Evolutionary conservation across 2,329 filamentous ascomycete species (phyloP), one percentile per base, ranked within the genome.

Genomic region (Lasiodiplodia sp.): DNA sequence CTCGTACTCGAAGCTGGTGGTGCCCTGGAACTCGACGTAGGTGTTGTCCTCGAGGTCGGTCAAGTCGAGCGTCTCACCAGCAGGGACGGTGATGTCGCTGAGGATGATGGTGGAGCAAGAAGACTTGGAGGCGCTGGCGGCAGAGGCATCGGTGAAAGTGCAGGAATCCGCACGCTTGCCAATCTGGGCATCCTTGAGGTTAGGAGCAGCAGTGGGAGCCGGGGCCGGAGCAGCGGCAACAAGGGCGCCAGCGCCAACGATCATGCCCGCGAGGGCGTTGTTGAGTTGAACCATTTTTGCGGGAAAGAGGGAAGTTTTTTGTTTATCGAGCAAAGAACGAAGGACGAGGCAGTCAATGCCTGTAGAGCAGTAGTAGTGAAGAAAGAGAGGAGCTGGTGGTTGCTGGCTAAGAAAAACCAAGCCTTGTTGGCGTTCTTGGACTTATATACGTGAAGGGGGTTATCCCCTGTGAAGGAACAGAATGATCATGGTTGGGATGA

Each of bases 1-100:
- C 70, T 87, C 81, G 79, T 90, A 91, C 23, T 83, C 89, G 74
- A 90, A 92, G 66, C 86, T 88, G 21, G 90, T 92, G 16, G 83
- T 87, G 53, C 90, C 90, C 68, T 87, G 78, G 78, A 92, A 92
- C 72, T 86, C 87, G 70, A 91, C 84, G 79, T 67, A 25, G 16
- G 87, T 88, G 70, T 84, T 85, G n/a, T 77, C 73, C 0, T 81
- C 81, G 47, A 89, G 80, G 21, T 80, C 79, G 12, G 86, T 87
- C 69, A 90, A 75, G 73, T 90, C 87, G 2, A 91, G 83, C 3
- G 87, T 89, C 11, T 79, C 79, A 25, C 87, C 87, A 7, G 87
- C 83, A 3, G 88, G 88, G 16, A 90, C 87, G n/a, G 78, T 78
- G 57, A 90, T 83, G 71, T 82, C 80, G 69, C 81, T 82, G 25